phyloP scores from a whole-genome alignment of 495 filamentous ascomycete genomes.

The Penicillium pulvis region DNA sequence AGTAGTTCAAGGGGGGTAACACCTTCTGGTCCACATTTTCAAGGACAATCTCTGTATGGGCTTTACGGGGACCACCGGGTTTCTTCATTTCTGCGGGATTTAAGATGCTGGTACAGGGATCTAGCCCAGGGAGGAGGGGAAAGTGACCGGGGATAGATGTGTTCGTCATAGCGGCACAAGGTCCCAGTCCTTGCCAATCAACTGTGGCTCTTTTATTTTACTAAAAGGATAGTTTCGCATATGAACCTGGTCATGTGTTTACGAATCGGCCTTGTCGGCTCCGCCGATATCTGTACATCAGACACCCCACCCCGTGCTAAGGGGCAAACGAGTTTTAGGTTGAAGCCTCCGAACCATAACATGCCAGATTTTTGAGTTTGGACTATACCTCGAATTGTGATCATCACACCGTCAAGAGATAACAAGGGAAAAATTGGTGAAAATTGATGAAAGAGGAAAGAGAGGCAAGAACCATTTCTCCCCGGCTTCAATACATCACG shows the following conservation, averaged over 20 bases:
- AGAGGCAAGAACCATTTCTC: not conserved
- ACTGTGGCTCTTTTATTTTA: not conserved
- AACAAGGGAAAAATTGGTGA: not conserved
- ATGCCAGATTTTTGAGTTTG: not conserved
- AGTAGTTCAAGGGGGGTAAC: not conserved
- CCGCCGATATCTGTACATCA: not conserved
- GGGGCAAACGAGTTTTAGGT: not conserved
- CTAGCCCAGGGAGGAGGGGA: not conserved
- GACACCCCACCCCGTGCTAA: not conserved
- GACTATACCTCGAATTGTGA: not conserved
- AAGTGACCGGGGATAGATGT: not conserved
- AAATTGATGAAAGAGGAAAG: not conserved
- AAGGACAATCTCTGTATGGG: not conserved
- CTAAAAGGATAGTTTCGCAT: not conserved
- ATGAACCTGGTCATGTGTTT: not conserved
- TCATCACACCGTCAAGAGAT: not conserved
- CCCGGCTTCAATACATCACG: not conserved
- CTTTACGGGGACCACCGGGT: not conserved
- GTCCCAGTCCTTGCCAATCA: not conserved
- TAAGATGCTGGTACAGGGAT: not conserved
- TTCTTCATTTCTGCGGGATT: not conserved
- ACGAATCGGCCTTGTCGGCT: not conserved
- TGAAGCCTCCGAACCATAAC: not conserved
- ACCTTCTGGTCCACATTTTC: not conserved
- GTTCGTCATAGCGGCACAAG: constrained; percentile 9